Evolutionary conservation across 805 yeast species (phyloP).

Genomic region (Metschnikowia sp.): DNA sequence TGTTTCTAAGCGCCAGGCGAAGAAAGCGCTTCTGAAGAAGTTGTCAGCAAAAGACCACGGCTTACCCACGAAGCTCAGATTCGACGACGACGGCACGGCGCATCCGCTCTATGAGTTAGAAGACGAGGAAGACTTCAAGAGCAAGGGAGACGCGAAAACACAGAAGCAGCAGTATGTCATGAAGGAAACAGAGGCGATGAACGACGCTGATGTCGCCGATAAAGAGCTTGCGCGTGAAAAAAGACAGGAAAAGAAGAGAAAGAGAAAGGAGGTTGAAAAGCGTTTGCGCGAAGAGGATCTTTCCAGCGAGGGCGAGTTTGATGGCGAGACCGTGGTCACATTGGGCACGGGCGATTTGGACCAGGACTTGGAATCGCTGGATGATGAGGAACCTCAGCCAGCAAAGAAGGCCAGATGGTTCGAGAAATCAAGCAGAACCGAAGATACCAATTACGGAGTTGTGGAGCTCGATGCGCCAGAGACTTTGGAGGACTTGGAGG

Average conservation of each 20-base stretch:
- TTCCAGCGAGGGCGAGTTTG: constrained; percentile 24
- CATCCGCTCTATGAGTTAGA: constrained; percentile 90
- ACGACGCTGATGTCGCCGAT: constrained; percentile 69
- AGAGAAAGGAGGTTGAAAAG: constrained; percentile 76
- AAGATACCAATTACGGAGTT: constrained; percentile 29
- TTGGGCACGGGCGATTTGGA: constrained; percentile 42
- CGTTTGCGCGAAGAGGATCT: constrained; percentile 41
- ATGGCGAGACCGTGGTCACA: constrained; percentile 29
- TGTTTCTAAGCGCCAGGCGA: constrained; percentile 78
- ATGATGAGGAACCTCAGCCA: constrained; percentile 32
- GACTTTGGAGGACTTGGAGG: constrained; percentile 90
- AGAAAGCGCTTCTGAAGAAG: constrained; percentile 85
- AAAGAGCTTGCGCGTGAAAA: constrained; percentile 74
- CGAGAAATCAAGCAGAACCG: constrained; percentile 29
- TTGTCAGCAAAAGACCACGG: constrained; percentile 58
- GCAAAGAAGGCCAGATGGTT: constrained; percentile 50
- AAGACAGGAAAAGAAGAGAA: constrained; percentile 82
- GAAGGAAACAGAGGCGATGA: constrained; percentile 69
- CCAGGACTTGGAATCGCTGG: constrained; percentile 41
- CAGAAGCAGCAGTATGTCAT: constrained; percentile 68
- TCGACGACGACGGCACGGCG: constrained; percentile 93
- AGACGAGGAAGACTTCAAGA: constrained; percentile 81
- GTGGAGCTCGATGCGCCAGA: constrained; percentile 85
- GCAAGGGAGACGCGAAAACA: constrained; percentile 62
- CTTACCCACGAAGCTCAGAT: constrained; percentile 71